A percentile compares a stretch with the other conserved stretches of the same genome.
These are phyloP conservation scores for Boletus vinaceobasis DNA, from an alignment of 768 basidiomycete species.

Conservation along the genomic window DNA sequence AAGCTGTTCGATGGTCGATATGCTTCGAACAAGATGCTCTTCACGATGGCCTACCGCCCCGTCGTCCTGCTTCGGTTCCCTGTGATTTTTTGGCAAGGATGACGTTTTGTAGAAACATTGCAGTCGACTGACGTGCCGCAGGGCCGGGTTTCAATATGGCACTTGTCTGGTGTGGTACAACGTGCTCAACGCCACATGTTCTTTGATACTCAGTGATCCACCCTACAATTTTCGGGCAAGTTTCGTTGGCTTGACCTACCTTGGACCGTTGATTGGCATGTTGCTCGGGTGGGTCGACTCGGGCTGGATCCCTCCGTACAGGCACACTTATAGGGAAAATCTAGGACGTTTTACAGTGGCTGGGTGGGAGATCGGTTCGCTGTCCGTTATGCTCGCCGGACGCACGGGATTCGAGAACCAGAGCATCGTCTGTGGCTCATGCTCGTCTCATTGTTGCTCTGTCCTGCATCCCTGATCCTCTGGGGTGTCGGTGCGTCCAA, in stretches of 20 bases:
- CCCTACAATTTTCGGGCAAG: slow-evolving; percentile 24
- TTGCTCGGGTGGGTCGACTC: slow-evolving; percentile 9
- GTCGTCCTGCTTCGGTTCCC: slow-evolving; percentile 18
- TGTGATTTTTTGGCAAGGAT: slow-evolving; percentile 17
- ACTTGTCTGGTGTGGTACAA: slow-evolving; percentile 23
- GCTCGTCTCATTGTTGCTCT: slow-evolving; percentile 17
- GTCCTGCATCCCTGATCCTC: slow-evolving; percentile 18
- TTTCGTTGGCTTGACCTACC: slow-evolving; percentile 19
- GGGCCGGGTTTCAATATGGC: slow-evolving; percentile 23
- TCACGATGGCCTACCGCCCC: slow-evolving; percentile 20
- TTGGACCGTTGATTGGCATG: slow-evolving; percentile 22
- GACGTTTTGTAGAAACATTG: neutral
- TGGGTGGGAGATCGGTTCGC: slow-evolving; percentile 21
- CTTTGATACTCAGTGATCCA: slow-evolving; percentile 16
- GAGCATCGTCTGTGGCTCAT: slow-evolving; percentile 26
- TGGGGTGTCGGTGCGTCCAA: slow-evolving; percentile 21
- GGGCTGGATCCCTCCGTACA: neutral
- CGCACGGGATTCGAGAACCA: slow-evolving; percentile 16
- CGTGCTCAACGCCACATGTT: slow-evolving; percentile 21
- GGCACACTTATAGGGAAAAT: neutral
- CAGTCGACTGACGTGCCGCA: neutral
- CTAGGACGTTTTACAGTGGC: slow-evolving; percentile 18
- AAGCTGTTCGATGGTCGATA: slow-evolving; percentile 14
- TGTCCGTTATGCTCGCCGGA: slow-evolving; percentile 17
- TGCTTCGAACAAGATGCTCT: slow-evolving; percentile 16